Evolutionary conservation across 208 protist species (phyloP), one percentile per base, ranked within the genome.

Genomic region (Leishmania braziliensis): DNA sequence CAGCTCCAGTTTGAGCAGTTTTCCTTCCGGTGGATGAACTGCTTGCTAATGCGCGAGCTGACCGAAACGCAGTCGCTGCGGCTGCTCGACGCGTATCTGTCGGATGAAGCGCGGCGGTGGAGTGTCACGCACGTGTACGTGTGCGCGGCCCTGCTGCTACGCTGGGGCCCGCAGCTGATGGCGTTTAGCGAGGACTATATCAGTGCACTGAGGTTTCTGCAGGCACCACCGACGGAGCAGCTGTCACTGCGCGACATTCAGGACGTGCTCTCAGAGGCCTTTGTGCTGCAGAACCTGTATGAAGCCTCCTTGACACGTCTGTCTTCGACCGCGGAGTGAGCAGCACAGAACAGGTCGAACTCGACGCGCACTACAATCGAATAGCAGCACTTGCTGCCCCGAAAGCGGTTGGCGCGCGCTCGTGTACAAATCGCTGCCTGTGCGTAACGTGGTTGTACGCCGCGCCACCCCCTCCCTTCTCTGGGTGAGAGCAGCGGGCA

Each of bases 11-110:
- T 97, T 76, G 81, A 84, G 63, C 88, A 97, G 70, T 99, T 98
- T 80, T 79, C 94, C 56, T 98, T 98, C 69, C 89, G 95, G 9
- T 98, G 96, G 96, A 97, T 97, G 93, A 97, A 97, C 75, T 99
- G 97, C 83, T 72, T 98, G 66, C 88, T 98, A 18, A 75, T 98
- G 68, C 90, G 97, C 43, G 97, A 99, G 83, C 80, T 98, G 14
- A 90, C 90, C 3, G 84, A 93, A 39, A 88, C 85, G 60, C 88
- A 97, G 80, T 85, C 91, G 63, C 80, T 98, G 62, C 89, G 94
- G 14, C 75, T 99, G 51, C 94, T 93, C 84, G 97, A 99, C 86
- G 88, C 92, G 5, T 99, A 98, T 78, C 83, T 99, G 26, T 87
- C 93, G 48, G 94, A 98, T 70, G 91, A 91, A 69, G 86, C 88